Evolutionary conservation across 2,329 filamentous ascomycete genomes (phyloP), one percentile per base, ranked within the genome.

Genomic region (Exophiala phaeomuriformis): DNA sequence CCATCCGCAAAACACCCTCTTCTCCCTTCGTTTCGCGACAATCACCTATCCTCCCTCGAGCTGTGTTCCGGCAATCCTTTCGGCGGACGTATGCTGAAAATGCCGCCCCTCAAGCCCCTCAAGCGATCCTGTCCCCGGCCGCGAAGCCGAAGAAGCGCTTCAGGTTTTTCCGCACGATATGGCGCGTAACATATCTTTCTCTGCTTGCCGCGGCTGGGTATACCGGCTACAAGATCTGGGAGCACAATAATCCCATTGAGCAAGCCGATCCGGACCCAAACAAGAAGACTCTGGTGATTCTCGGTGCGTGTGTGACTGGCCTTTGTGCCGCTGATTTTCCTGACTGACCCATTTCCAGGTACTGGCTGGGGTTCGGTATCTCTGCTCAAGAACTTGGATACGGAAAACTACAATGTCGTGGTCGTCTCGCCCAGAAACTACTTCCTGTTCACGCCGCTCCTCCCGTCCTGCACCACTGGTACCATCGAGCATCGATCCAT

Each of bases 401-500:
- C 91, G 58, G 88, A 95, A 72, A 95, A 97, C 80, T 98, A 97
- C 82, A 97, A 98, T 72, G 91, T 97, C 72, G 74, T 97, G 68
- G 90, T 98, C 70, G 88, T 98, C 71, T 97, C 93, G 47, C 93
- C 93, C 51, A 88, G 93, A 70, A 98, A 98, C 77, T 98, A 95
- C 82, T 98, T 98, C 84, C 85, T 98, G 64, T 98, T 98, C 80
- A 98, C 93, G 31, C 93, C 93, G 56, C 83, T 98, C 55, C 82
- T 98, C 58, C 93, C 93, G 61, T 97, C 91, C 68, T 98, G 93
- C 75, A 97, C 93, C 49, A 96, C 91, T 62, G 93, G 93, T 66
- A 86, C 89, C 65, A 93, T 98, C 72, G 93, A 98, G 79, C 93
- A 97, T 77, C 89, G 93, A 70, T 97, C 90, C 68, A 98, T 98